phyloP scores from a whole-genome alignment of 148 eudicot species.

The Camellia lanceoleosa region DNA sequence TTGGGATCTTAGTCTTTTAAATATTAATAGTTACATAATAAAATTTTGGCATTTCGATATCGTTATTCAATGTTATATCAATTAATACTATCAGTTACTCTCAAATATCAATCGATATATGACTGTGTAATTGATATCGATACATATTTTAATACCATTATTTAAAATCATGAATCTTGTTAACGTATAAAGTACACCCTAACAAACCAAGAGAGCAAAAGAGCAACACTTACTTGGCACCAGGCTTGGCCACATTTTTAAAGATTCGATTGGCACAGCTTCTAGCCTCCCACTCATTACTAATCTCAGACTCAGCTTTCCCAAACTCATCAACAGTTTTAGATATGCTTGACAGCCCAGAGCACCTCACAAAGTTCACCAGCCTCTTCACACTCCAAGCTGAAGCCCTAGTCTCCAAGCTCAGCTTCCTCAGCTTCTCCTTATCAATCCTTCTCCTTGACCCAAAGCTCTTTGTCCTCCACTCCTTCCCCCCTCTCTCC shows the following conservation, averaged over 20 bases:
- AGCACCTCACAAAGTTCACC: constrained; percentile 42
- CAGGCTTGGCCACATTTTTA: constrained; percentile 51
- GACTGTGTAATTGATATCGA: too few relatives aligned
- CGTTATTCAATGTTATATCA: too few relatives aligned
- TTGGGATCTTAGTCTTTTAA: too few relatives aligned
- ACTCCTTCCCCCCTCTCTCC: constrained; percentile 19
- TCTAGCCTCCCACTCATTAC: constrained; percentile 65
- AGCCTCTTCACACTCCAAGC: constrained; percentile 59
- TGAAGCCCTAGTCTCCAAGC: constrained; percentile 42
- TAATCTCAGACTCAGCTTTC: constrained; percentile 52
- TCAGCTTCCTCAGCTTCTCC: constrained; percentile 50
- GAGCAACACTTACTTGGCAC: constrained; percentile 48
- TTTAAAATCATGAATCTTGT: too few relatives aligned
- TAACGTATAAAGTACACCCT: too few relatives aligned
- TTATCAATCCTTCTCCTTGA: constrained; percentile 49
- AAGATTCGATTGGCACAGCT: constrained; percentile 54
- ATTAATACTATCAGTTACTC: too few relatives aligned
- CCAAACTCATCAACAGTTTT: constrained; percentile 59
- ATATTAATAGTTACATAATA: too few relatives aligned
- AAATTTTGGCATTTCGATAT: too few relatives aligned
- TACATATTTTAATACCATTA: too few relatives aligned
- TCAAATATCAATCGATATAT: too few relatives aligned
- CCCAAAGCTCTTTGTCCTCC: constrained; percentile 39
- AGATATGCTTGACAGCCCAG: constrained; percentile 60
- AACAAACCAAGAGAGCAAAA: neutral